Conservation (phyloP, 768 basidiomycete genomes). For the Xerocomus brunneocitrinus region DNA sequence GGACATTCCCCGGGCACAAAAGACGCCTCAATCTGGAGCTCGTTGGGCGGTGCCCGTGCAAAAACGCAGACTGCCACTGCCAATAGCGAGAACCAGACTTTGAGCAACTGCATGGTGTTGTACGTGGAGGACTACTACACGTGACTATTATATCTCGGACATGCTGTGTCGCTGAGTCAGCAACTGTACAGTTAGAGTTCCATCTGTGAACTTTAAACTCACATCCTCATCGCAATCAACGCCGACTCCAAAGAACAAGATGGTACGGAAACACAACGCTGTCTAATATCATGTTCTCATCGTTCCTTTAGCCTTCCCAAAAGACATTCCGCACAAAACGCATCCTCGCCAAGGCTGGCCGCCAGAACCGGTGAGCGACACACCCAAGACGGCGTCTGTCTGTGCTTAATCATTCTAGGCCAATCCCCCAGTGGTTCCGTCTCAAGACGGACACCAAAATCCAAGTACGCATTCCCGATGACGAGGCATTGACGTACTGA, state of each 20-base stretch:
- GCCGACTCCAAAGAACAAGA: constrained; percentile 34
- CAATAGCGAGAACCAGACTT: constrained; percentile 42
- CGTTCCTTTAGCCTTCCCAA: constrained; percentile 80
- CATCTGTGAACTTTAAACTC: constrained; percentile 31
- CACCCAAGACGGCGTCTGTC: neutral
- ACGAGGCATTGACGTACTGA: neutral
- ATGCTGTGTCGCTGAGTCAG: constrained; percentile 27
- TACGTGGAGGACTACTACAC: neutral
- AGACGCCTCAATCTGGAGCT: constrained; percentile 61
- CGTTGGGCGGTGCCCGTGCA: constrained; percentile 43
- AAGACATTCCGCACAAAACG: constrained; percentile 97
- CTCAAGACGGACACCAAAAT: constrained; percentile 95
- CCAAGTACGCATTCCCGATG: constrained; percentile 49
- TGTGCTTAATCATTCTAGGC: constrained; percentile 44
- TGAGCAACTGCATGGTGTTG: constrained; percentile 48
- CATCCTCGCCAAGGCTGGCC: constrained; percentile 91
- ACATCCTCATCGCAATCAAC: constrained; percentile 26
- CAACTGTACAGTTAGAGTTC: constrained; percentile 39
- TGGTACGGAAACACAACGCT: constrained; percentile 37
- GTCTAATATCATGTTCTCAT: neutral
- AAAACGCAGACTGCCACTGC: constrained; percentile 45
- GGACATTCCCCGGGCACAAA: constrained; percentile 55
- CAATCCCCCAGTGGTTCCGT: constrained; percentile 99
- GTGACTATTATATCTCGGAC: constrained; percentile 2
- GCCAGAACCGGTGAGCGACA: constrained; percentile 84